Base-by-base conservation (phyloP, 2,329 filamentous ascomycete genomes). In the Aspergillus versicolor region DNA sequence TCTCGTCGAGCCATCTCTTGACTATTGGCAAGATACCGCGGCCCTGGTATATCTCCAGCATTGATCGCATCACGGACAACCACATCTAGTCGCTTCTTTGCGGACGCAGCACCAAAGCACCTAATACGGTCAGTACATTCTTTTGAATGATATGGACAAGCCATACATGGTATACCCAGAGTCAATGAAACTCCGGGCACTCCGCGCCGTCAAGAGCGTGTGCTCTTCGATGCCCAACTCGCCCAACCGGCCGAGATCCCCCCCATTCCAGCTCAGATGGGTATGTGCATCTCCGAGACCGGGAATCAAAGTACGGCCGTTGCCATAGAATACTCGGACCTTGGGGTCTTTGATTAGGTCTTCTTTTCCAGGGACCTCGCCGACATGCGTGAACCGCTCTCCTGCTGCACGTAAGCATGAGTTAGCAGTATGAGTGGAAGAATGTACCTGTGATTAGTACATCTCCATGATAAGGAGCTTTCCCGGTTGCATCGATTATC, bases 31-130 rank as follows among this genome's bases (percentile, higher is more conserved):
- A 82, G 70, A 52, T 73, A 79, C 15, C 79, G 69, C 3, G 79
- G 80, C 1, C 79, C 80, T 1, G 79, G 77, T 5, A 82, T 74
- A 51, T 76, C 68, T 0, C 79, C 81, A 1, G 72, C 71, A 34
- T 82, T 81, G 59, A 83, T 82, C 0, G 76, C 77, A 61, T 82
- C 73, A 30, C 79, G 67, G 43, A 82, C 73, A 2, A 80, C 80
- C 13, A 77, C 62, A 57, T 82, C 80, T 0, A 81, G 67, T 11
- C 77, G 67, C 11, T 77, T 71, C 52, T 80, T 78, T 1, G 79
- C 78, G 3, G 77, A 77, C 4, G 79, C 79, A 0, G 78, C 78
- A 2, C 78, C 78, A 49, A 75, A 81, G 52, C 74, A 79, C 69
- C 69, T 72, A 0, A 2, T 6, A 0, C 9, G 8, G 21, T 24